Base-by-base conservation (phyloP, 805 yeast species). In the Candida namnaoensis region DNA sequence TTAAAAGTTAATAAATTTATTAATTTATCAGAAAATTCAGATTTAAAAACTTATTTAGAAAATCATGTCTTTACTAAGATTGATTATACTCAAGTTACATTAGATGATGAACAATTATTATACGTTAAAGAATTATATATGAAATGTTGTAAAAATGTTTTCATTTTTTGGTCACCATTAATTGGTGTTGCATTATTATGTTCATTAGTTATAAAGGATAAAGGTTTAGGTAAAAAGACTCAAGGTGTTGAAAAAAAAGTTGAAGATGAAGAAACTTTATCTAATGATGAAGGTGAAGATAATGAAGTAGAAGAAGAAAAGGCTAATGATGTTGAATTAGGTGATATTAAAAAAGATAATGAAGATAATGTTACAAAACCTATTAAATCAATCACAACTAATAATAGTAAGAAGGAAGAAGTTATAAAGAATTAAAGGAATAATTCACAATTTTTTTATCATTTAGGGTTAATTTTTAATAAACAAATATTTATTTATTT, bases 151-250 rank as follows among this genome's bases (percentile, higher is more conserved):
- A 45, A 39, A 26, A 41, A 47, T 32, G 48, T 50, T 5, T 47
- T 44, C 37, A 45, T 43, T 24, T 37, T 50, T 5, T 50, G 54
- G 54, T 46, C 49, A 13, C 54, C 52, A 13, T 19, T 50, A 23
- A 36, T 44, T 30, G 54, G 47, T 9, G 4, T 23, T 6, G 45
- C 49, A 26, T 43, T 47, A 13, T 19, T 50, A 5, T 26, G 44
- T 10, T 40, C 51, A 3, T 37, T 45, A 14, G 7, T 47, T 32
- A 44, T 47, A 28, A 47, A 46, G n/a, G 54, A 50, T 41, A 45
- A 37, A 32, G 52, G 52, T 3, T 34, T 50, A 35, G 15, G 25
- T 8, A n/a, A 32, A 11, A 26, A 6, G n/a, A 7, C 12, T 9
- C n/a, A n/a, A n/a, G n/a, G n/a, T n/a, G n/a, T n/a, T n/a, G n/a